A percentile compares a stretch with the other conserved stretches of the same genome.
Evolutionary conservation across 768 basidiomycete genomes (phyloP).

Genomic region (Lactarius psammicola): DNA sequence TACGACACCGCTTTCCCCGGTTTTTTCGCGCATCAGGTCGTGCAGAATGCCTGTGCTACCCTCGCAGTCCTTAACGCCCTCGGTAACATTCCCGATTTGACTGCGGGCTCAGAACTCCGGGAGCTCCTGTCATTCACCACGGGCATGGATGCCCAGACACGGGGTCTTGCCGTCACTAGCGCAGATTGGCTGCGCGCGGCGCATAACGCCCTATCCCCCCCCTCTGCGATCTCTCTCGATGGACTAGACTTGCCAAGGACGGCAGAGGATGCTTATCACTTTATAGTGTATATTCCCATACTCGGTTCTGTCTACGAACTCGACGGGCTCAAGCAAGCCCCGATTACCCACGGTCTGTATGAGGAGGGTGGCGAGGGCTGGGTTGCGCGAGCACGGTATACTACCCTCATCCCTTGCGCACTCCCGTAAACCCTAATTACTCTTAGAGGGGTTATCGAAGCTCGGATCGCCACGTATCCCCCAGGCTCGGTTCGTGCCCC

Average conservation of each 20-base stretch:
- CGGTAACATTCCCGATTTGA: conserved; percentile 69
- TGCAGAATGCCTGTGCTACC: conserved; percentile 98
- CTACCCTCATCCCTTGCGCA: neutral
- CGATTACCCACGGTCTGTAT: conserved; percentile 78
- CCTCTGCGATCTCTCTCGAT: conserved; percentile 82
- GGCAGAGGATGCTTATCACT: conserved; percentile 89
- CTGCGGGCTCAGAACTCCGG: conserved; percentile 62
- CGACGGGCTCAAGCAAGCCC: conserved; percentile 79
- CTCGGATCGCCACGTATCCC: conserved; percentile 88
- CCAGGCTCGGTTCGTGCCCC: conserved; percentile 68
- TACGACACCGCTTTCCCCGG: conserved; percentile 78
- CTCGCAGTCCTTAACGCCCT: conserved; percentile 90
- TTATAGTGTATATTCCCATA: conserved; percentile 88
- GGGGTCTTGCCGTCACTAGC: conserved; percentile 78
- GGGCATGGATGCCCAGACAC: conserved; percentile 85
- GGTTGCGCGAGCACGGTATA: conserved; percentile 75
- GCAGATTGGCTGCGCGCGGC: conserved; percentile 78
- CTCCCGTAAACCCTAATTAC: conserved; percentile 28
- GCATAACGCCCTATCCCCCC: conserved; percentile 92
- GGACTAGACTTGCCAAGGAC: conserved; percentile 69
- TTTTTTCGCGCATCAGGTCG: conserved; percentile 91
- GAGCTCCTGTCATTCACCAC: conserved; percentile 75
- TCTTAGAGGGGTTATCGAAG: conserved; percentile 76
- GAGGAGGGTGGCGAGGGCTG: conserved; percentile 74
- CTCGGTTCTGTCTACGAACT: conserved; percentile 88